Conservation (phyloP, 306 rosid genomes). For the Hippophae rhamnoides region DNA sequence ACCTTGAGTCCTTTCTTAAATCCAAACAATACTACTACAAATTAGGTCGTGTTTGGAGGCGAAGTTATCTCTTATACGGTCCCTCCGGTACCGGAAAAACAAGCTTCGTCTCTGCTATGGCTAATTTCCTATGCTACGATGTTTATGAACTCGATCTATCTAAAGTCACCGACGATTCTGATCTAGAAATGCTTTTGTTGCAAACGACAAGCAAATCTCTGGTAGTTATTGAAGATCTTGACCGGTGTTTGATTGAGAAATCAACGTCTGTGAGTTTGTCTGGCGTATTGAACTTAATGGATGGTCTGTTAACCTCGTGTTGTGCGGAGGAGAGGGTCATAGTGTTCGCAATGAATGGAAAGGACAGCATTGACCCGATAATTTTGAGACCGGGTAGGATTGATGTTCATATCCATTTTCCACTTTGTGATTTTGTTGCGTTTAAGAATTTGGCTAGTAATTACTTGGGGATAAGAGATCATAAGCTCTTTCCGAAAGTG, state of each 20-base stretch:
- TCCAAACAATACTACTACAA: slow-evolving; percentile 56
- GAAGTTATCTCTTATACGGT: slow-evolving; percentile 75
- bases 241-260: slow-evolving; percentile 42
- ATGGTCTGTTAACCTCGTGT: slow-evolving; percentile 66
- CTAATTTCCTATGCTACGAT: slow-evolving; percentile 66
- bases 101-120: slow-evolving; percentile 95
- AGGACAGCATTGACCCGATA: slow-evolving; percentile 54
- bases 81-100: slow-evolving; percentile 95
- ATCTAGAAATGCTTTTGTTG: slow-evolving; percentile 41
- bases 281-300: slow-evolving; percentile 75
- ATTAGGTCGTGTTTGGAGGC: slow-evolving; percentile 79
- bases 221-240: slow-evolving; percentile 66
- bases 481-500: slow-evolving; percentile 74
- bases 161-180: slow-evolving; percentile 42
- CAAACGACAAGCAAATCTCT: slow-evolving; percentile 62
- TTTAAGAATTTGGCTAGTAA: slow-evolving; percentile 55
- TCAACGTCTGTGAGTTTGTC: slow-evolving; percentile 31
- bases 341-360: slow-evolving; percentile 75
- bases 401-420: slow-evolving; percentile 86
- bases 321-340: slow-evolving; percentile 71
- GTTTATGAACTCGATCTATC: slow-evolving; percentile 75
- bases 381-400: slow-evolving; percentile 79
- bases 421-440: slow-evolving; percentile 64
- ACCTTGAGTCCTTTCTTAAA: slow-evolving; percentile 69
- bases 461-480: slow-evolving; percentile 70